These are phyloP conservation scores for Circinella minor DNA, from an alignment of 371 early-diverging fungal species.

Conservation along the genomic window DNA sequence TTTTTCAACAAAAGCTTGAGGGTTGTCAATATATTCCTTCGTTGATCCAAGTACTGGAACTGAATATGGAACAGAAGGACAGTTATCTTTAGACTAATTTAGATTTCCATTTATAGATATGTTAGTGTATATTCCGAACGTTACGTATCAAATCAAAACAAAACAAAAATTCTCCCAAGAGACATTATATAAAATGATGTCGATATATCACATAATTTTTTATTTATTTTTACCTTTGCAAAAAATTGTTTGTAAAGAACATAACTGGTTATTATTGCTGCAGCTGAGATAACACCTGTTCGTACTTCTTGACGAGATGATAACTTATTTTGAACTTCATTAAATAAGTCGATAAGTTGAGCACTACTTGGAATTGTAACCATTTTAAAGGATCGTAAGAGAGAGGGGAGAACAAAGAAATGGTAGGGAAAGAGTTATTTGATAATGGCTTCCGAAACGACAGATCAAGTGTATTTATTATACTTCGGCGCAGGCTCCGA, in stretches of 20 bases:
- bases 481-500: not conserved
- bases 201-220: too few species aligned
- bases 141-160: too few species aligned
- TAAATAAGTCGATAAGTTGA: not conserved
- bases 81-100: not conserved
- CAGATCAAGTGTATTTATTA: not conserved
- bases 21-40: slow-evolving; percentile 13
- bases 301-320: not conserved
- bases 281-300: slow-evolving; percentile 1
- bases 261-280: not conserved
- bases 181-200: too few species aligned
- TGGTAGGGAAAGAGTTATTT: not conserved
- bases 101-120: not conserved
- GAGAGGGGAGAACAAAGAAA: not conserved
- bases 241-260: not conserved
- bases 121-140: too few species aligned
- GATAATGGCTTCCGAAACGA: too few species aligned
- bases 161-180: too few species aligned
- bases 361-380: not conserved
- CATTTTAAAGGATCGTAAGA: not conserved
- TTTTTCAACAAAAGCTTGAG: slow-evolving; percentile 21
- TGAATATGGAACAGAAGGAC: slow-evolving; percentile 21
- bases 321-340: not conserved
- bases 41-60: slow-evolving; percentile 24
- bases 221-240: not conserved